Evolutionary conservation across 805 yeast genomes (phyloP), one percentile per base, ranked within the genome.

Genomic region (Wickerhamomyces bovis): DNA sequence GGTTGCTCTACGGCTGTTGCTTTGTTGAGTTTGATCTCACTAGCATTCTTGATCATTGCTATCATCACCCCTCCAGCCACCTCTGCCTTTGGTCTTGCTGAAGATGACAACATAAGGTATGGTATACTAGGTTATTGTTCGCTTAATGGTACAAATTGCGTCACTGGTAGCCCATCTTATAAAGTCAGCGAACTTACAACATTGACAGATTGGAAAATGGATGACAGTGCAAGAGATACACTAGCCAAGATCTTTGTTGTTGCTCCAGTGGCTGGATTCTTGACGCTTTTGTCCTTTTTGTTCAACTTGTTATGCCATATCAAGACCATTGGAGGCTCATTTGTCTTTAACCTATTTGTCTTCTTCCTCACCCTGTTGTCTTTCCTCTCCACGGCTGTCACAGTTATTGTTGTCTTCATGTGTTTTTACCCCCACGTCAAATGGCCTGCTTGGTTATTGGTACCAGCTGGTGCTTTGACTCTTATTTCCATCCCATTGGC

Each of bases 371-470:
- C 76, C 16, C 50, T 77, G 21, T 38, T 84, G 11, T 69, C 81
- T 0, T 81, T 83, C 59, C 50, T 80, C 15, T 69, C 75, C 11
- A 66, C 87, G 10, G 73, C 83, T 1, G 52, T 84, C 38, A 65
- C 75, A 21, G 77, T 84, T 45, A 64, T 85, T 11, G 73, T 81
- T 25, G 68, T 70, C 0, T 71, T 84, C 35, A 56, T 86, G 43
- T 66, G 79, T 15, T 85, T 82, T 61, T 75, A 71, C 54, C 94
- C 94, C 9, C 69, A 81, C 50, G 71, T 83, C 16, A 65, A 72
- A 7, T 85, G 90, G 90, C 72, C 81, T n/a, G 72, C 82, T 9
- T 85, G 92, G 90, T 60, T 82, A 30, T 69, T 83, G 56, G 73
- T 85, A 25, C 89, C 84, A 1, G 75, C 87, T 4, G 83, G 86